A percentile compares a stretch with the other conserved stretches of the same genome.
phyloP scores from a whole-genome alignment of 2,329 filamentous ascomycete genomes.

The Colletotrichum euphorbiae region DNA sequence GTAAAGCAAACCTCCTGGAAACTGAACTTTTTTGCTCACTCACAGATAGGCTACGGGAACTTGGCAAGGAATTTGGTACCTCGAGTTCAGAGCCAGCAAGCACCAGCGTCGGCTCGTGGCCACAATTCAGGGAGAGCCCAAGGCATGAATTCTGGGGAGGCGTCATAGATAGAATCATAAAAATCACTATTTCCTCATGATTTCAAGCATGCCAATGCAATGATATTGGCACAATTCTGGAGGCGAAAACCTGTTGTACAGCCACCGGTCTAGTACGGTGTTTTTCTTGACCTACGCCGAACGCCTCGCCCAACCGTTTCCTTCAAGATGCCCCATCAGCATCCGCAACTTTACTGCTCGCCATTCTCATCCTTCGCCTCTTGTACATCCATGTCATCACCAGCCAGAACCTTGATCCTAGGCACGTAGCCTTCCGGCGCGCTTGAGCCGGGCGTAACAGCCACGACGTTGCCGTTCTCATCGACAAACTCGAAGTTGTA shows the following conservation, averaged over 20 bases:
- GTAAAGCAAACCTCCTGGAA: slow-evolving; percentile 43
- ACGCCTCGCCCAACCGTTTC: slow-evolving; percentile 39
- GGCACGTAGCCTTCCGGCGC: slow-evolving; percentile 69
- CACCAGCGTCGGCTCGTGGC: slow-evolving; percentile 88
- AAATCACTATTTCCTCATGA: not conserved
- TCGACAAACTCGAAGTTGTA: slow-evolving; percentile 99
- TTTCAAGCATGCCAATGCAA: slow-evolving; percentile 3
- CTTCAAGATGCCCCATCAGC: slow-evolving; percentile 10
- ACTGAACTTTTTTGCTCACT: not conserved
- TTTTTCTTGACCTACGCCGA: slow-evolving; percentile 40
- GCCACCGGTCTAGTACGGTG: slow-evolving; percentile 20
- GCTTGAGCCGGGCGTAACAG: slow-evolving; percentile 80
- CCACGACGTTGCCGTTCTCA: slow-evolving; percentile 88
- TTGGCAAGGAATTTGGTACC: slow-evolving; percentile 93
- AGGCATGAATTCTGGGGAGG: slow-evolving; percentile 52
- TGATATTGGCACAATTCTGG: slow-evolving; percentile 17
- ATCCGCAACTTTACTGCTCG: slow-evolving; percentile 39
- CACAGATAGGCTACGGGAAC: slow-evolving; percentile 68
- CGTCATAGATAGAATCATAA: not conserved
- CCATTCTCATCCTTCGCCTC: slow-evolving; percentile 59
- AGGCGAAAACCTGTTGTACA: slow-evolving; percentile 35
- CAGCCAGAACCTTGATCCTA: slow-evolving; percentile 74
- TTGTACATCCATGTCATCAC: slow-evolving; percentile 71
- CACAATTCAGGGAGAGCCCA: slow-evolving; percentile 88
- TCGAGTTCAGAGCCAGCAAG: slow-evolving; percentile 84